phyloP scores from a whole-genome alignment of 2,329 filamentous ascomycete species.

The Stagonosporopsis chrysanthemi region DNA sequence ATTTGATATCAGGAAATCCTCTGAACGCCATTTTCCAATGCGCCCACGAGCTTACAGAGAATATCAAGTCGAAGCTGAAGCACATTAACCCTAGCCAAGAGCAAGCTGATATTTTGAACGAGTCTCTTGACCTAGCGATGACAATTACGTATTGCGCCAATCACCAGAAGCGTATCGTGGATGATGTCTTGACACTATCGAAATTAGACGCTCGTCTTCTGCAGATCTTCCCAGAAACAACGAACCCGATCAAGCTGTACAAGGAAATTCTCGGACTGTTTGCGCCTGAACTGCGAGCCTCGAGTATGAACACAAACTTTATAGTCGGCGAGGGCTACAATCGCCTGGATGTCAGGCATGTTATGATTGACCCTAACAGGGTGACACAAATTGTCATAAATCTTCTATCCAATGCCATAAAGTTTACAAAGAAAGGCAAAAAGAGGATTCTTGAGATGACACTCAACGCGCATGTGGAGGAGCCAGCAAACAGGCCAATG shows the following conservation, averaged over 20 bases:
- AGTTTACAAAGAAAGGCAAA: slow-evolving; percentile 35
- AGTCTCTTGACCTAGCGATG: slow-evolving; percentile 57
- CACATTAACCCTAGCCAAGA: slow-evolving; percentile 54
- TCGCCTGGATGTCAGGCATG: slow-evolving; percentile 57
- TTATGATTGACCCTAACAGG: slow-evolving; percentile 59
- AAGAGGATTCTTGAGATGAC: slow-evolving; percentile 15
- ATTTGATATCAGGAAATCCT: slow-evolving; percentile 60
- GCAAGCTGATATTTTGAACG: slow-evolving; percentile 61
- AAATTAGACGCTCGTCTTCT: slow-evolving; percentile 35
- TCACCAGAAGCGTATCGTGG: slow-evolving; percentile 42
- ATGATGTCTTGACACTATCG: slow-evolving; percentile 31
- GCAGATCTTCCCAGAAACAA: slow-evolving; percentile 26
- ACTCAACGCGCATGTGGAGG: slow-evolving; percentile 6
- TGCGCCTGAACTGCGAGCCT: slow-evolving; percentile 21
- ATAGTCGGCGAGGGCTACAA: slow-evolving; percentile 54
- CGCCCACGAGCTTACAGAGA: slow-evolving; percentile 63
- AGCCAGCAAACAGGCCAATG: slow-evolving; percentile 18
- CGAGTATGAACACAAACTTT: slow-evolving; percentile 69
- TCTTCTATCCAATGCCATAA: slow-evolving; percentile 44
- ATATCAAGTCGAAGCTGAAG: slow-evolving; percentile 64
- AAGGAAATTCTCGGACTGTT: slow-evolving; percentile 28
- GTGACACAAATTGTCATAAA: slow-evolving; percentile 40
- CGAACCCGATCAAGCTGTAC: slow-evolving; percentile 35
- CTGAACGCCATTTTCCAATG: slow-evolving; percentile 76
- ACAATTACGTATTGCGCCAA: slow-evolving; percentile 40